These are phyloP conservation scores for Puccinia triticina DNA, from an alignment of 1,284 basidiomycete genomes.

Conservation along the genomic window DNA sequence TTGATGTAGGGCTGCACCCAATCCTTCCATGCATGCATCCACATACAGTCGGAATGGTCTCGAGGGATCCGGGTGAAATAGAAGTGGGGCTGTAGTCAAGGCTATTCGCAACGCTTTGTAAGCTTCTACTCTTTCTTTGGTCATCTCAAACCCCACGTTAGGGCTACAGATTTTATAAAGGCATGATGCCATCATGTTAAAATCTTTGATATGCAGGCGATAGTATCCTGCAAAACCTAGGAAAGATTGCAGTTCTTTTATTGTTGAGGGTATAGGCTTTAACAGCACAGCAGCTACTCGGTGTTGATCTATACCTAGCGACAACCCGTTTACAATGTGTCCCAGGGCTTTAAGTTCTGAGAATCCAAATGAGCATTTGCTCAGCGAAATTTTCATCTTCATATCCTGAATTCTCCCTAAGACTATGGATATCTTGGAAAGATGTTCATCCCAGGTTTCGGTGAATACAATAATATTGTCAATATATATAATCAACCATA, in stretches of 20 bases:
- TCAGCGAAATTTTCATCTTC: conserved; percentile 25
- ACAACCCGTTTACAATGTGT: neutral
- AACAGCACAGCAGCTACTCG: conserved; percentile 7
- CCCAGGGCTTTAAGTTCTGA: no score
- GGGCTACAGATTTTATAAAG: no score
- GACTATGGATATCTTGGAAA: neutral
- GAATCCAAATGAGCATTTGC: no score
- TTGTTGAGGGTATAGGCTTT: neutral
- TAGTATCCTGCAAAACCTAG: conserved; percentile 17
- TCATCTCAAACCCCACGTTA: neutral
- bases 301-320: conserved; percentile 3
- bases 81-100: neutral
- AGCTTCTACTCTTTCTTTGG: conserved; percentile 11
- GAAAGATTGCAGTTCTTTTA: conserved; percentile 5
- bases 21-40: neutral
- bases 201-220: neutral
- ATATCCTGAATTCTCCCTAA: neutral
- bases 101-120: neutral
- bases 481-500: neutral
- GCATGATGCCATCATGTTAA: neutral
- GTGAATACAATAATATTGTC: neutral
- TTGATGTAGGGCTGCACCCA: no score
- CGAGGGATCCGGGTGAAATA: neutral
- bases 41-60: neutral
- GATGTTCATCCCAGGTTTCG: neutral